Percentiles rank a stretch among this genome's conserved stretches.
Evolutionary conservation across 768 basidiomycete species (phyloP).

Genomic region (Termitomyces sp.): DNA sequence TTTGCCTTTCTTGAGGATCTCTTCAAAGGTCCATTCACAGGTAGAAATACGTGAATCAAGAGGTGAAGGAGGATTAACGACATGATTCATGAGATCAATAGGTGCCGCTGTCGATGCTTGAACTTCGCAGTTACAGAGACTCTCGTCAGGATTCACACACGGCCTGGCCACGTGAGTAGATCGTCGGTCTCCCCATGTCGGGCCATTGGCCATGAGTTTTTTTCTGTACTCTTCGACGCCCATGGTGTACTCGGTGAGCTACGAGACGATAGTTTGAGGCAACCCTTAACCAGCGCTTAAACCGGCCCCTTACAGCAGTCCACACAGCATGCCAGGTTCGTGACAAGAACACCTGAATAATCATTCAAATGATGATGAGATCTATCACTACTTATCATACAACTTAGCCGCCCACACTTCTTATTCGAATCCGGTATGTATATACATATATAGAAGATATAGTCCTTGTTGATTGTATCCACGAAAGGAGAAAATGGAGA

Average conservation of each 20-base stretch:
- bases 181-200: slow-evolving; percentile 17
- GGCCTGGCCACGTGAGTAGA: slow-evolving; percentile 12
- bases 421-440: no score
- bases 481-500: no score
- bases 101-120: neutral
- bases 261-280: neutral
- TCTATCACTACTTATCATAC: no score
- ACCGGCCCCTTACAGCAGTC: neutral
- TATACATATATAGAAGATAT: no score
- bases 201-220: slow-evolving; percentile 16
- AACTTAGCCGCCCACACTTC: no score
- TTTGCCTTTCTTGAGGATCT: slow-evolving; percentile 17
- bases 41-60: slow-evolving; percentile 1
- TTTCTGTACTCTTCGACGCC: slow-evolving; percentile 19
- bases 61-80: neutral
- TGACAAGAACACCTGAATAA: neutral
- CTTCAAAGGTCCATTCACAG: slow-evolving; percentile 47
- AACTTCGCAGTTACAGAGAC: neutral
- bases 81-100: slow-evolving; percentile 9
- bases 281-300: neutral
- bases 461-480: no score
- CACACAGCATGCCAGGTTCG: neutral
- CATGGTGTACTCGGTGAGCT: slow-evolving; percentile 1
- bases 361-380: neutral
- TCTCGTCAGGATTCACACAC: neutral